phyloP scores from a whole-genome alignment of 2,329 filamentous ascomycete species.

The Colletotrichum sidae region DNA sequence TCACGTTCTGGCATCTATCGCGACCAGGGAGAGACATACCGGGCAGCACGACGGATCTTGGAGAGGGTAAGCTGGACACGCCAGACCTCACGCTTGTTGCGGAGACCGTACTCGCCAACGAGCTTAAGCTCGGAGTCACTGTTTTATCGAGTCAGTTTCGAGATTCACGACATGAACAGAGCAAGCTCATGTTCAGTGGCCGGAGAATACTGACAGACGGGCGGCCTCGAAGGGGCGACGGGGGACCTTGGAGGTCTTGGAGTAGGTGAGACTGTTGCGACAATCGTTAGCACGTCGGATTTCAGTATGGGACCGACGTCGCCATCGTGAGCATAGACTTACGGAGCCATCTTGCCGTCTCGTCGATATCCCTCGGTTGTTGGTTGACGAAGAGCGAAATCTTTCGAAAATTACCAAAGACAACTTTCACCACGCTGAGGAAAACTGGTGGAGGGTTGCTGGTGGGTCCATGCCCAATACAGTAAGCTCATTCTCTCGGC shows the following conservation, averaged over 20 bases:
- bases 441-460: slow-evolving; percentile 12
- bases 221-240: slow-evolving; percentile 99
- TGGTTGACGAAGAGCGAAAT: slow-evolving; percentile 30
- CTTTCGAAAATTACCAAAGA: slow-evolving; percentile 28
- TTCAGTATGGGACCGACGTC: neutral
- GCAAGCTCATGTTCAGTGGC: slow-evolving; percentile 99
- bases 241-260: slow-evolving; percentile 99
- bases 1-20: neutral
- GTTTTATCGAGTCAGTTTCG: slow-evolving; percentile 73
- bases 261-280: slow-evolving; percentile 75
- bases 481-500: neutral
- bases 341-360: slow-evolving; percentile 58
- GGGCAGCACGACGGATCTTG: slow-evolving; percentile 99
- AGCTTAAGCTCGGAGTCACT: slow-evolving; percentile 99
- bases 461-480: neutral
- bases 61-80: slow-evolving; percentile 99
- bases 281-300: slow-evolving; percentile 37
- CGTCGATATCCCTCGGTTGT: slow-evolving; percentile 42
- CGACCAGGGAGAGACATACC: slow-evolving; percentile 66
- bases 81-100: slow-evolving; percentile 99
- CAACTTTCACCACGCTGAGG: neutral
- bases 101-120: slow-evolving; percentile 99
- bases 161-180: slow-evolving; percentile 89
- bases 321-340: slow-evolving; percentile 40
- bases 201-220: slow-evolving; percentile 96